phyloP scores from a whole-genome alignment of 805 yeast species.

The Groenewaldozyma tartarivorans region DNA sequence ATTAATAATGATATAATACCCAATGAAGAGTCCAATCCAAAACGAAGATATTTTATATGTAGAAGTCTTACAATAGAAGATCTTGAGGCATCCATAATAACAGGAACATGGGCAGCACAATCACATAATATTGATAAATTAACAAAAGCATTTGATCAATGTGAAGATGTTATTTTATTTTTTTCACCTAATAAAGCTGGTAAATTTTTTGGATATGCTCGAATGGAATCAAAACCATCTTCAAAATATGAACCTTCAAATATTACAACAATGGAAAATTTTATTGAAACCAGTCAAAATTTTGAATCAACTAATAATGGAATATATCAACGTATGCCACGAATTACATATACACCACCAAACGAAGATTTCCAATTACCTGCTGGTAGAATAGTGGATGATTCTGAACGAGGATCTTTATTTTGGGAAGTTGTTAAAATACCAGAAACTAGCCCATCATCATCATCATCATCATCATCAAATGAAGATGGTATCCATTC shows the following conservation, averaged over 20 bases:
- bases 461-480: not conserved
- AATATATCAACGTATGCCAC: not conserved
- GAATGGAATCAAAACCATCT: conserved; percentile 21
- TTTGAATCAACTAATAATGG: not conserved
- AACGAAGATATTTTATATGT: conserved; percentile 30
- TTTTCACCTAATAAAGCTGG: conserved; percentile 34
- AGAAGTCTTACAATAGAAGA: conserved; percentile 32
- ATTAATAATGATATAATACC: not conserved
- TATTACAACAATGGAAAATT: not conserved
- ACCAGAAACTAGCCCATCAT: conserved; percentile 4
- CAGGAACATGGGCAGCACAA: conserved; percentile 33
- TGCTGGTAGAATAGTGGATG: conserved; percentile 19
- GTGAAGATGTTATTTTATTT: conserved; percentile 29
- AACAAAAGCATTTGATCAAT: conserved; percentile 27
- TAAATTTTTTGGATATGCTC: conserved; percentile 32
- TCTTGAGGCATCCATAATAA: conserved; percentile 25
- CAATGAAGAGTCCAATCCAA: conserved; percentile 3
- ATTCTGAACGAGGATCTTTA: conserved; percentile 27
- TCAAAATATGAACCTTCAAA: not conserved
- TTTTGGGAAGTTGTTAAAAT: conserved; percentile 29
- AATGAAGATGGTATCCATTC: not conserved
- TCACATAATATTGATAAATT: conserved; percentile 30
- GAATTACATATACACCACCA: conserved; percentile 8
- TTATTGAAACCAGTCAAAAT: not conserved
- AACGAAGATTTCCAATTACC: conserved; percentile 14